These are phyloP conservation scores for Kwoniella sp. DNA, from an alignment of 768 basidiomycete genomes.

Conservation along the genomic window DNA sequence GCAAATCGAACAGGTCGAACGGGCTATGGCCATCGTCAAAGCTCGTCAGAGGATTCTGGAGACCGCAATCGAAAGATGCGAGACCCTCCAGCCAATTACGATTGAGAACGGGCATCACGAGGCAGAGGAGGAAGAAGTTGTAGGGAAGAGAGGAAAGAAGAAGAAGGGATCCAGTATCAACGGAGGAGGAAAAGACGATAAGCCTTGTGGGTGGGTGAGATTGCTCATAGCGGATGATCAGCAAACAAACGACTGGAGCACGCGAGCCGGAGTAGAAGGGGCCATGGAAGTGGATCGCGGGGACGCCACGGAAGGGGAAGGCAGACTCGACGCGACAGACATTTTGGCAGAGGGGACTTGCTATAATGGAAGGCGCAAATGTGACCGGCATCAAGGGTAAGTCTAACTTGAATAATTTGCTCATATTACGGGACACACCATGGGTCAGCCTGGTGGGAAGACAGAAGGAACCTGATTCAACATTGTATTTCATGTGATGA, in stretches of 20 bases:
- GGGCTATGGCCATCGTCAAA: constrained; percentile 20
- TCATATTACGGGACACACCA: too few species aligned
- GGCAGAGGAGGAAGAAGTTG: constrained; percentile 13
- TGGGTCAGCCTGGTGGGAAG: too few species aligned
- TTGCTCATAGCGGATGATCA: constrained; percentile 37
- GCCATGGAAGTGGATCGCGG: not conserved
- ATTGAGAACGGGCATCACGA: not conserved
- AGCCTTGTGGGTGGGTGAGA: constrained; percentile 42
- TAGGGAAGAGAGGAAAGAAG: constrained; percentile 21
- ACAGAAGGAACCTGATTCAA: too few species aligned
- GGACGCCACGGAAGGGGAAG: constrained; percentile 8
- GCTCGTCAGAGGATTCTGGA: constrained; percentile 29
- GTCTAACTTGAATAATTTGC: not conserved
- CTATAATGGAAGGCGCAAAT: constrained; percentile 26
- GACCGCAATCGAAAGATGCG: constrained; percentile 23
- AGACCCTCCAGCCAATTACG: constrained; percentile 1
- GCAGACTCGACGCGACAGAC: constrained; percentile 1
- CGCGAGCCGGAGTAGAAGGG: not conserved
- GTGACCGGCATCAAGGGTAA: constrained; percentile 45
- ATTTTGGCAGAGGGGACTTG: constrained; percentile 12
- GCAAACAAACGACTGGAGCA: constrained; percentile 15
- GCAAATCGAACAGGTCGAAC: constrained; percentile 24
- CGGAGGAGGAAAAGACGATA: constrained; percentile 29
- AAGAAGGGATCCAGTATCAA: constrained; percentile 5
- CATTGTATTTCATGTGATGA: not conserved